Base-by-base conservation (phyloP, 2,329 filamentous ascomycete species). In the Clonostachys solani region DNA sequence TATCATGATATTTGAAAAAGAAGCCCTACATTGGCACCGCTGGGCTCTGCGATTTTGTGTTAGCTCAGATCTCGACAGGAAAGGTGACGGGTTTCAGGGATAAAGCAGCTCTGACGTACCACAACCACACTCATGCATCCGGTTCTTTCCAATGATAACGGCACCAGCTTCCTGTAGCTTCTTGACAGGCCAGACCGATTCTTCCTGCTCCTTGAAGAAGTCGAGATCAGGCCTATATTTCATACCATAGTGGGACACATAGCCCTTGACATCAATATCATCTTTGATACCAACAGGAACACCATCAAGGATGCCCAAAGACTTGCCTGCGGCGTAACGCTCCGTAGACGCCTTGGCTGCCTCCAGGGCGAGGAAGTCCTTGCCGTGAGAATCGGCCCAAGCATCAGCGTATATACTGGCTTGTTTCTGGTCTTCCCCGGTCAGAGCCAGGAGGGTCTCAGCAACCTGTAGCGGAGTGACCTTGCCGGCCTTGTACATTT, bases 201-300 rank as follows among this genome's bases (percentile, higher is more conserved):
- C 67, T 60, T 58, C 72, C 52, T 60, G 72, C 51, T 76, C 68
- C 46, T 55, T 75, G 77, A 75, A 80, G 54, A 65, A 73, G 4
- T 68, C 63, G 37, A 72, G 58, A 3, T 72, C 77, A 48, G 79
- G 76, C 52, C 86, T 75, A 42, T 83, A 72, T 51, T 69, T 76
- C 57, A 85, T 83, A 18, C 87, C 89, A 43, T 79, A 67, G 46
- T 81, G 85, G 52, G 77, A 80, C 44, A 80, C 76, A 60, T 90
- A 92, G 13, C 87, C 89, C 52, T 81, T 74, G 33, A 91, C 71
- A 52, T 86, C 76, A 15, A 85, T 76, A 58, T 95, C 89, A 59
- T 95, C 90, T 67, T 96, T 95, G 56, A 94, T 80, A 0, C 85
- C 87, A 43, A 95, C 79, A 0, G 90, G 91, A 1, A 95, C 81